Base-by-base conservation (phyloP, 78 protist genomes). In the Dictyostelium discoideum region DNA sequence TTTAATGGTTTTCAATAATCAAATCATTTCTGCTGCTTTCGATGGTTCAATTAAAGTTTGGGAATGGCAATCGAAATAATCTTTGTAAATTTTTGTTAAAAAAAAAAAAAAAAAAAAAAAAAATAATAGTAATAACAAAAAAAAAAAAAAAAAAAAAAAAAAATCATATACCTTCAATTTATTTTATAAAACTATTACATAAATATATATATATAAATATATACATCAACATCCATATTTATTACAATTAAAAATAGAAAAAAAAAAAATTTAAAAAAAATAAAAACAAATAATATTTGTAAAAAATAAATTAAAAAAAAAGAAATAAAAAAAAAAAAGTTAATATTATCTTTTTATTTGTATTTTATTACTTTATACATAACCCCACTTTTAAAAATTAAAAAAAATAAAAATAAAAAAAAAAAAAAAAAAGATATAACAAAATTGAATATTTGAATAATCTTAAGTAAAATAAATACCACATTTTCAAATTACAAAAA, bases 21-120 rank as follows among this genome's bases (percentile, higher is more conserved):
- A 90, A 73, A 26, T 90, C 8, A 82, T 90, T 14, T 73, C 88
- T 9, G 24, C 95, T 8, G 46, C 95, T 22, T 90, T 67, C 32
- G 95, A 90, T 50, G 95, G 95, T 22, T 50, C 81, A 4, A 90
- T 90, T 50, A 90, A 90, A 63, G 54, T 82, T 14, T 90, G 95
- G 95, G 88, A 90, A n/a, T 90, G 94, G 94, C 69, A 60, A 60
- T 60, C 69, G 18, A 60, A 60, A 60, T 60, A 60, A 60, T 20
- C 26, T 20, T 60, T 60, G 69, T 20, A 60, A 20, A 5, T 60
- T 60, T 60, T 60, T 60, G 6, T 60, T 60, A 60, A 20, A 60
- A 60, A 60, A 60, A 60, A 54, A 16, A 54, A 54, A 54, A 54
- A 54, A 54, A 54, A 54, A 54, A 54, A 54, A 10, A 54, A 10